Evolutionary conservation across 495 filamentous ascomycete species (phyloP).

Genomic region (Trichoderma gamsii): DNA sequence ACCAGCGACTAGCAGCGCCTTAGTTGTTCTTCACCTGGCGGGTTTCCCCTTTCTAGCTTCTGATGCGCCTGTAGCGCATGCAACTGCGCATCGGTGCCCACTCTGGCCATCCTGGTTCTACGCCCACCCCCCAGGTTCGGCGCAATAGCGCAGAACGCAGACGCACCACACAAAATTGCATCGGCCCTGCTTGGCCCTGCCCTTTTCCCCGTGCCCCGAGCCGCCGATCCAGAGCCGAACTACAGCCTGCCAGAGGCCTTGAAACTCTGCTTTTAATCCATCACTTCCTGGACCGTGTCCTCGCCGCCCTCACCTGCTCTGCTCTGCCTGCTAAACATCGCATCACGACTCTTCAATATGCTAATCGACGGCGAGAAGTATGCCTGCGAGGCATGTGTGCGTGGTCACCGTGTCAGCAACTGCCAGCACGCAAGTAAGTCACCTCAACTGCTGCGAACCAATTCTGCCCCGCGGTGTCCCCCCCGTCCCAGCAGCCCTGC

Average conservation of each 20-base stretch:
- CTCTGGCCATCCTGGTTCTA: neutral
- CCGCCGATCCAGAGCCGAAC: constrained; percentile 11
- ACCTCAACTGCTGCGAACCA: constrained; percentile 23
- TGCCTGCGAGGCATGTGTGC: constrained; percentile 89
- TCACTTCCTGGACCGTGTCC: neutral
- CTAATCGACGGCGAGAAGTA: constrained; percentile 86
- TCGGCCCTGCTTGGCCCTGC: constrained; percentile 20
- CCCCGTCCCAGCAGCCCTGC: neutral
- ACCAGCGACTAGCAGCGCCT: neutral
- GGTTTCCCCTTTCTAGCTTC: constrained; percentile 7
- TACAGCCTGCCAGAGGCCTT: constrained; percentile 7
- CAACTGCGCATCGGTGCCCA: constrained; percentile 6
- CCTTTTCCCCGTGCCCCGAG: constrained; percentile 14
- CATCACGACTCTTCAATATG: constrained; percentile 45
- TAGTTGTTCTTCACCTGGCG: neutral
- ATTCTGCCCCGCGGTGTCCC: neutral
- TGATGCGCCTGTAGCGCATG: constrained; percentile 14
- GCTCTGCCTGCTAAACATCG: neutral
- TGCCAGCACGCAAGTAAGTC: constrained; percentile 83
- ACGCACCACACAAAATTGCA: constrained; percentile 21
- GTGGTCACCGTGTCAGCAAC: constrained; percentile 89
- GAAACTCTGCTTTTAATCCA: constrained; percentile 11
- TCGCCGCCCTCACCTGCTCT: neutral
- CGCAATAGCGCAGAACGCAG: neutral
- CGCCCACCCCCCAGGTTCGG: constrained; percentile 9